Evolutionary conservation across 345 rosid species (phyloP).

Genomic region (Heritiera littoralis): DNA sequence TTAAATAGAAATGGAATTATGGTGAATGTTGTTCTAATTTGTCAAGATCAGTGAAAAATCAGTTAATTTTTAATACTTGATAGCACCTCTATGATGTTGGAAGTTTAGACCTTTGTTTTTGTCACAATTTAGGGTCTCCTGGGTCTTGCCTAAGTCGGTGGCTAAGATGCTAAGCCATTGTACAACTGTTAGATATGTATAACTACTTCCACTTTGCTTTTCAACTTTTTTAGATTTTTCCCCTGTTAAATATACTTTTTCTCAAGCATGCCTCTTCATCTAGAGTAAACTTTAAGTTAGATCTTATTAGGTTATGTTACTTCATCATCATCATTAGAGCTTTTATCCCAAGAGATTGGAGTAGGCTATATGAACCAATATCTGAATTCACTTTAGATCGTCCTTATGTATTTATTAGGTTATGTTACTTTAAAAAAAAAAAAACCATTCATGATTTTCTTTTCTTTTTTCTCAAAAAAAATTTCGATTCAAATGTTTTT

Average conservation of each 20-base stretch:
- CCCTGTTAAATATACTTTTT: neutral
- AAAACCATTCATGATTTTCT: neutral
- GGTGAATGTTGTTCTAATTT: neutral
- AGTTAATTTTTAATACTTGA: neutral
- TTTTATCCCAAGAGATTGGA: too few species aligned
- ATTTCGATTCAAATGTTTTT: neutral
- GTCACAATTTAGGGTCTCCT: neutral
- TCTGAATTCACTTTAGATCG: too few species aligned
- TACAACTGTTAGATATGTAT: neutral
- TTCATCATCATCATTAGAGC: too few species aligned
- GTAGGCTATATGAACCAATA: too few species aligned
- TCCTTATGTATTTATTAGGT: neutral
- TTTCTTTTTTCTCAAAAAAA: neutral
- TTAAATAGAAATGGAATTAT: neutral
- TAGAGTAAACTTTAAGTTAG: neutral
- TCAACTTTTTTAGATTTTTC: neutral
- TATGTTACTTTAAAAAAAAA: neutral
- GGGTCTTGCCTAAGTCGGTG: neutral
- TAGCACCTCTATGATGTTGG: neutral
- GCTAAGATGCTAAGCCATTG: neutral
- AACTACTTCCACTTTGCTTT: neutral
- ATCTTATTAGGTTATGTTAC: too few species aligned
- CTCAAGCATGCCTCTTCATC: constrained; percentile 12
- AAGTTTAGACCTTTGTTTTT: neutral
- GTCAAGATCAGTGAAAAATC: neutral